Evolutionary conservation across 2,329 filamentous ascomycete species (phyloP), one percentile per base, ranked within the genome.

Genomic region (Alternaria sp.): DNA sequence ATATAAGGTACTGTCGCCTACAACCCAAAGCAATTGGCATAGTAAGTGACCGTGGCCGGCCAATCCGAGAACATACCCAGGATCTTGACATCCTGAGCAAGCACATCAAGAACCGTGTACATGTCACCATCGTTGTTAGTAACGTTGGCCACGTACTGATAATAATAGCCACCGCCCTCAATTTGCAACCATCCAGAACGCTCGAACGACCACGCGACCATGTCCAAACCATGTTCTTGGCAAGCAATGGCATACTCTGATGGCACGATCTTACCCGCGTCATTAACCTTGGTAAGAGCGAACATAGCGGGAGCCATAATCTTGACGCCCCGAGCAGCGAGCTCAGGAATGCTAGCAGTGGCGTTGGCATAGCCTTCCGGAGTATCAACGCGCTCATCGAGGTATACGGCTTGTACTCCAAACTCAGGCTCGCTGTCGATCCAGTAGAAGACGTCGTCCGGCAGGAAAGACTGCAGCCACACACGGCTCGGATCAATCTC

Each of bases 121-220:
- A 76, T 83, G 61, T 91, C 87, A 2, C 89, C 88, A 63, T 91
- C 88, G 34, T 83, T 84, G 48, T 86, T 82, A 5, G 81, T 79
- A 21, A 89, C 80, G 5, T 82, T 81, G 21, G 67, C 70, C 5
- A 82, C 72, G 52, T 73, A 74, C 42, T 72, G 63, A 49, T 76
- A 79, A 65, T 82, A 82, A 57, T 78, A 78, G 0, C 71, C 74
- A 0, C 74, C 74, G 3, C 74, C 74, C 2, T 82, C 83, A 24
- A 84, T 80, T 21, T 80, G 80, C 53, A 90, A 74, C 56, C 86
- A 87, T 0, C 86, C 86, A 0, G 85, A 88, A 29, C 89, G 83
- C 77, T 92, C 89, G 44, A 90, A 82, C 7, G 83, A 86, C 89
- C 89, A 92, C 0, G 87, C 84, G 40, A 91, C 83, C 59, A 91